These are phyloP conservation scores for Chloris gayana DNA, from an alignment of 176 grass and related monocot species.

Conservation along the genomic window DNA sequence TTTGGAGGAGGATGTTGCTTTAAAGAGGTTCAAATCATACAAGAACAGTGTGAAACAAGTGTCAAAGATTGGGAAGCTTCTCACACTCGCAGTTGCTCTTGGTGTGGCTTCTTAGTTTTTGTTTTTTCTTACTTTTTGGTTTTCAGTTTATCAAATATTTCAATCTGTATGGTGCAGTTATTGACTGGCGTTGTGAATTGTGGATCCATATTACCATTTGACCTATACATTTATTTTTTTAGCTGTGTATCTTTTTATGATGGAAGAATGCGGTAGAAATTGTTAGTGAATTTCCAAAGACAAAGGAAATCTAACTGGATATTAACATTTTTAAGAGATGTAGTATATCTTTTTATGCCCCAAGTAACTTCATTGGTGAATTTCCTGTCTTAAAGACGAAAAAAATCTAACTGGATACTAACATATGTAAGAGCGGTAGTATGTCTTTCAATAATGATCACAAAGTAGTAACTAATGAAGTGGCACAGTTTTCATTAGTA, in stretches of 20 bases:
- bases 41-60: slow-evolving; percentile 68
- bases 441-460: background rate
- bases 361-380: too few relatives aligned
- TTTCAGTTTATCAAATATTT: slow-evolving; percentile 19
- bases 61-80: slow-evolving; percentile 66
- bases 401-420: background rate
- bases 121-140: background rate
- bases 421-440: background rate
- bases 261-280: background rate
- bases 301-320: background rate
- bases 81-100: slow-evolving; percentile 50
- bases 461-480: background rate
- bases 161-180: background rate
- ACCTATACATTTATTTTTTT: slow-evolving; percentile 2
- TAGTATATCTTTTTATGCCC: background rate
- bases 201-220: slow-evolving; percentile 18
- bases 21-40: slow-evolving; percentile 79
- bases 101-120: slow-evolving; percentile 44
- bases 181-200: background rate
- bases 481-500: background rate
- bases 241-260: background rate
- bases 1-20: slow-evolving; percentile 70
- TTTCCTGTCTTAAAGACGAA: background rate
- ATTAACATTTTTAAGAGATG: background rate
- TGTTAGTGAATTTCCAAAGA: background rate